Base-by-base conservation (phyloP, 805 yeast species). In the Huiozyma sinensis region DNA sequence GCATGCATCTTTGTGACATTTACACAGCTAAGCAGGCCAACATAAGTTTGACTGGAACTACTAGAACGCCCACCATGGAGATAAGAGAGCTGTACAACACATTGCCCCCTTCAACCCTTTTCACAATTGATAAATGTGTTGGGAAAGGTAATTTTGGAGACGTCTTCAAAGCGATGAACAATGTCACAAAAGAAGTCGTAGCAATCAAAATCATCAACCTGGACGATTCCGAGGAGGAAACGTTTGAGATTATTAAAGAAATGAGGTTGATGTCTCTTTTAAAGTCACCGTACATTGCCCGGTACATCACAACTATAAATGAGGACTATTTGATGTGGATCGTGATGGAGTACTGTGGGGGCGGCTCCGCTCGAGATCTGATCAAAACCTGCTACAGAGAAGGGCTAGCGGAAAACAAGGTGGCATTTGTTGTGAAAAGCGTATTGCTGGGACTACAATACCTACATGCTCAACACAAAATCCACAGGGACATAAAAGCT, bases 341-440 rank as follows among this genome's bases (percentile, higher is more conserved):
- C 40, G 81, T 81, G 5, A 86, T 92, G 96, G 98, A 90, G 60
- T 87, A 75, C 57, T 92, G 97, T 63, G 95, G 90, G 9, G 97
- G 94, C 29, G 96, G 97, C 0, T 85, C 96, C 1, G 84, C 95
- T 61, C 72, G 83, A 1, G 95, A 84, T 55, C 69, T 87, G 44
- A 56, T 90, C 36, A 77, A 72, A 54, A 68, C 69, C 40, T 44
- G 47, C 32, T 55, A 58, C 41, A 46, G 37, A 28, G 40, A 39
- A 11, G 61, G 63, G 12, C 39, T 63, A 33, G 58, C 74, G 64
- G 60, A 78, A 73, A 43, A 45, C 31, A 68, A 73, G 6, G 80
- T 79, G 5, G 72, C 83, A 1, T 76, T 69, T 49, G 77, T 90
- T 13, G 66, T 83, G 42, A 65, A 76, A 44, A 83, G 78, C 40